Conservation (phyloP, 345 rosid genomes). For the Geranium rotundifolium region DNA sequence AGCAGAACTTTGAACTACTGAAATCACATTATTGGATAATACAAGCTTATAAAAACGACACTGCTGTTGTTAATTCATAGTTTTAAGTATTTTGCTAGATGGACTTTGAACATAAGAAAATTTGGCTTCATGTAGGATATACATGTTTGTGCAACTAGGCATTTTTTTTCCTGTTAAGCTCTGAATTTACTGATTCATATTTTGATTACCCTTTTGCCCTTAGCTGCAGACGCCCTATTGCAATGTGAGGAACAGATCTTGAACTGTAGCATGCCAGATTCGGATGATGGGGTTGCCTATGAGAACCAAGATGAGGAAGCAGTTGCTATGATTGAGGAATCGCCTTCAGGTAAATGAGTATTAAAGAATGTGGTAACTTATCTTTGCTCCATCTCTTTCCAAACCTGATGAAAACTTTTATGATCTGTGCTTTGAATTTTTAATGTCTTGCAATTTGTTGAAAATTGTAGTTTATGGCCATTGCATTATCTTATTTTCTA, state of each 20-base stretch:
- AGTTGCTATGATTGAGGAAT: conserved; percentile 47
- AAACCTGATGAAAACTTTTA: background rate
- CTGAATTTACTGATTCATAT: conserved; percentile 1
- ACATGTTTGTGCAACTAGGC: background rate
- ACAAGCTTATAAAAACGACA: too few relatives aligned
- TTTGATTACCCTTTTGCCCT: background rate
- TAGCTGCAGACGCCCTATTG: conserved; percentile 27
- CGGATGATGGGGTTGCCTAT: conserved; percentile 35
- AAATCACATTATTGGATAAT: too few relatives aligned
- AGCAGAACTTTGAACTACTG: too few relatives aligned
- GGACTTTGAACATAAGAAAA: too few relatives aligned
- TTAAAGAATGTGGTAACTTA: conserved; percentile 21
- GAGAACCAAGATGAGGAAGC: conserved; percentile 54
- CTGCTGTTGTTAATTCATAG: too few relatives aligned
- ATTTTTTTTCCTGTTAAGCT: background rate
- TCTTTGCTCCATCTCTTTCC: background rate
- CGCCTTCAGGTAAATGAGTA: conserved; percentile 24
- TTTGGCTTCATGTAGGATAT: too few relatives aligned
- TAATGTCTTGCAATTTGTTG: background rate
- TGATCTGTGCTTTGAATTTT: too few relatives aligned
- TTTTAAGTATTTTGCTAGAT: too few relatives aligned
- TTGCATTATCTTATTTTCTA: background rate
- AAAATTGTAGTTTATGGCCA: background rate
- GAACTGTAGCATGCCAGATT: conserved; percentile 39
- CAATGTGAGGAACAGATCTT: conserved; percentile 44